Evolutionary conservation across 2,329 filamentous ascomycete genomes (phyloP), one percentile per base, ranked within the genome.

Genomic region (Calonectria ilicicola): DNA sequence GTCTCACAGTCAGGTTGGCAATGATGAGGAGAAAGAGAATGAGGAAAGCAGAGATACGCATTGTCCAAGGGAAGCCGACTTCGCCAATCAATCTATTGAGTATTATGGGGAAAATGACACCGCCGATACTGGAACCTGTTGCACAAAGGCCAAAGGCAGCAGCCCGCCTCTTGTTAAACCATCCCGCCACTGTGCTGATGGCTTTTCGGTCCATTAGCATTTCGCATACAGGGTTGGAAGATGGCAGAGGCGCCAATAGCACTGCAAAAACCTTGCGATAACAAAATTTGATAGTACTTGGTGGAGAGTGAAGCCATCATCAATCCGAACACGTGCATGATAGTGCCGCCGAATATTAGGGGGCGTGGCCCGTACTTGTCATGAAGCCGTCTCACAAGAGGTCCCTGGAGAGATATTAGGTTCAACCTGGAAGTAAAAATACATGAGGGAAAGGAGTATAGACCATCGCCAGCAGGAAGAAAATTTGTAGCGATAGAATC

Each of bases 301-400:
- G 74, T 82, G 0, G 80, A 78, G 12, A 93, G 80, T 5, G 86
- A 89, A 0, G 89, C 86, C 90, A 93, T 92, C 89, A 93, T 92
- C 2, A 93, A 78, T 3, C 89, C 88, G 65, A 93, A 89, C 9
- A 93, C 87, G 66, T 92, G 89, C 21, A 91, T 78, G 58, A 91
- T 83, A 0, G 86, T 88, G 5, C 91, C 91, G 17, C 82, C 77
- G 0, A 90, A 56, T 0, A 92, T 79, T 0, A 94, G 82, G 49
- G 84, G 87, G n/a, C 88, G 87, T 0, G 92, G 91, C 0, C 93
- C 92, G 67, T 90, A 89, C 68, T 87, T 89, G 77, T 94, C 93
- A 74, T 88, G 93, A 1, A 92, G 73, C 32, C 86, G 87, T 1
- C 93, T 92, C 10, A 92, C 87, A 6, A 94, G 76, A 0, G 91